These are phyloP conservation scores for Curvularia hawaiiensis DNA, from an alignment of 2,329 filamentous ascomycete genomes.

Conservation along the genomic window DNA sequence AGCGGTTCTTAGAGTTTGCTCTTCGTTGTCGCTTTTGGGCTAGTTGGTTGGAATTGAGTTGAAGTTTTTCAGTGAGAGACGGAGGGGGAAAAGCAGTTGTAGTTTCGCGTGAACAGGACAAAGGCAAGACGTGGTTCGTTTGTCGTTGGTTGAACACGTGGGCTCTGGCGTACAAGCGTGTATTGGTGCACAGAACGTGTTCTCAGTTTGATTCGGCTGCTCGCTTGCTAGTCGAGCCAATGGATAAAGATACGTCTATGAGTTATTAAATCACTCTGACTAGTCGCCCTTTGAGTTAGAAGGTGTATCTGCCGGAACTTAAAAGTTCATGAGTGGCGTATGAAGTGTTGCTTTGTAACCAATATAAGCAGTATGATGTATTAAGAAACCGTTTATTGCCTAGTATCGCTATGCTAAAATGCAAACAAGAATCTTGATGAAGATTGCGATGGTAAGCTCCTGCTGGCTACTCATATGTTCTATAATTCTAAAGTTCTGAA, in stretches of 20 bases:
- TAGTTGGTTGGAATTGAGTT: not conserved
- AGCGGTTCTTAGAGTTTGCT: no score
- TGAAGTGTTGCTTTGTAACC: not conserved
- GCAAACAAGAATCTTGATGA: not conserved
- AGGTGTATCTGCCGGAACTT: not conserved
- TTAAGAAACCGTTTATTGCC: not conserved
- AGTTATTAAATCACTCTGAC: no score
- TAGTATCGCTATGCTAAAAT: slow-evolving; percentile 9
- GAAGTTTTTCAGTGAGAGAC: not conserved
- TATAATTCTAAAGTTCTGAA: slow-evolving; percentile 4
- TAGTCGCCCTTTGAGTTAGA: no score
- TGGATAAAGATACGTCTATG: not conserved
- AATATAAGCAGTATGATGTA: not conserved
- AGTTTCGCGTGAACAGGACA: not conserved
- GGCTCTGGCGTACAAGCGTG: not conserved
- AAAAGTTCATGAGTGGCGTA: not conserved
- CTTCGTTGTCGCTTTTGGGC: no score
- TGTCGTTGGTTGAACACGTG: not conserved
- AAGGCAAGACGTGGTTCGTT: no score
- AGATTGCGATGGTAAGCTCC: not conserved
- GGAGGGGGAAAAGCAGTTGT: not conserved
- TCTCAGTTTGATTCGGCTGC: no score
- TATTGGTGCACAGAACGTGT: not conserved
- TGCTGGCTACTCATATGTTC: not conserved
- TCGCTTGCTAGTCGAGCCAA: not conserved